Evolutionary conservation across 805 yeast species (phyloP).

Genomic region (Ogataea allantospora): DNA sequence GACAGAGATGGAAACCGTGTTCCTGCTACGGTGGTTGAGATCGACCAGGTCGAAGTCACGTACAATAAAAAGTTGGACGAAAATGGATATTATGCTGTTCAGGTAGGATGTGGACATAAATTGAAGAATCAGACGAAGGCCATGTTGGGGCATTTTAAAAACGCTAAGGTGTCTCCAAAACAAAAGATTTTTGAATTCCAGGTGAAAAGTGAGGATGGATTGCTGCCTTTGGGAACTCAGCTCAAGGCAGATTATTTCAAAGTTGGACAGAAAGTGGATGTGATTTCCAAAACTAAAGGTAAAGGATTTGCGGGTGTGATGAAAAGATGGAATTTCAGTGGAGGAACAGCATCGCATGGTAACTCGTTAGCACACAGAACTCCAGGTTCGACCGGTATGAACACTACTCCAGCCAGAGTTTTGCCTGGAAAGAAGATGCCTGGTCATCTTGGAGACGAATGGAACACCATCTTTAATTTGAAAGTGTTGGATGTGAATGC

Average conservation of each 20-base stretch:
- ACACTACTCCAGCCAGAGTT: constrained; percentile 94
- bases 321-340: constrained; percentile 89
- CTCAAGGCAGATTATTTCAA: constrained; percentile 81
- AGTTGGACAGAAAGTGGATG: constrained; percentile 80
- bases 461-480: constrained; percentile 71
- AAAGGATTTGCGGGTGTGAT: constrained; percentile 98
- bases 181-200: constrained; percentile 72
- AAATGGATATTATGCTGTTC: constrained; percentile 83
- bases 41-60: constrained; percentile 85
- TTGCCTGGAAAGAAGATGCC: constrained; percentile 98
- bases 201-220: constrained; percentile 61
- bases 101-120: constrained; percentile 79
- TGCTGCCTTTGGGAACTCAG: constrained; percentile 74
- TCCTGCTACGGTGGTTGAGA: constrained; percentile 86
- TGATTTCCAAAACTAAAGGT: constrained; percentile 79
- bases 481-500: constrained; percentile 78
- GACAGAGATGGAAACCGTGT: constrained; percentile 63
- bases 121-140: constrained; percentile 62
- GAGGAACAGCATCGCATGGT: constrained; percentile 94
- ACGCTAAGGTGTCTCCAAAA: constrained; percentile 85
- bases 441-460: constrained; percentile 87
- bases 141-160: constrained; percentile 71
- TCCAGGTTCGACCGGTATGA: constrained; percentile 96
- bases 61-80: constrained; percentile 64
- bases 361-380: constrained; percentile 89